phyloP scores from a whole-genome alignment of 2,329 filamentous ascomycete genomes.

The Zasmidium cellare region DNA sequence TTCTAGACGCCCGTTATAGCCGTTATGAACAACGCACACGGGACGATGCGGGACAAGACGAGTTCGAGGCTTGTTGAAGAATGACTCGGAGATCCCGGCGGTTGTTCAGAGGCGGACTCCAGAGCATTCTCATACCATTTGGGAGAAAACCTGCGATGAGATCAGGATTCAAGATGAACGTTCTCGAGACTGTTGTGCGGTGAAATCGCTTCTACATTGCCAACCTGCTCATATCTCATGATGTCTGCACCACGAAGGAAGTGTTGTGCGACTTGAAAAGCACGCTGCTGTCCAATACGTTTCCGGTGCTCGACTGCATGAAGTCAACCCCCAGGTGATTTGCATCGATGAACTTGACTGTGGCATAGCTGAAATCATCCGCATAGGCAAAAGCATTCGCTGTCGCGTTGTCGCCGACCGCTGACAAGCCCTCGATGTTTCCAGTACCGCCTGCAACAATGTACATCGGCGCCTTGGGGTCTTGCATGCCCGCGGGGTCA shows the following conservation, averaged over 20 bases:
- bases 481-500: slow-evolving; percentile 46
- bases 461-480: slow-evolving; percentile 59
- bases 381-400: slow-evolving; percentile 53
- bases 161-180: no score
- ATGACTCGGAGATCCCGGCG: no score
- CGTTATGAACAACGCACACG: no score
- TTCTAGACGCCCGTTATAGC: no score
- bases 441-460: slow-evolving; percentile 58
- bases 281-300: slow-evolving; percentile 22
- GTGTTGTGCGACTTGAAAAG: slow-evolving; percentile 24
- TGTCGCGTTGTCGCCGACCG: slow-evolving; percentile 43
- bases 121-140: no score
- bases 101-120: no score
- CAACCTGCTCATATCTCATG: no score
- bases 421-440: slow-evolving; percentile 55
- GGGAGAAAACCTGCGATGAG: no score
- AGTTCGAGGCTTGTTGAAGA: no score
- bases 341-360: slow-evolving; percentile 48
- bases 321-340: slow-evolving; percentile 54
- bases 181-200: no score
- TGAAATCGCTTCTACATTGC: no score
- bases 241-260: slow-evolving; percentile 19
- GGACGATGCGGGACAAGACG: no score
- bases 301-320: slow-evolving; percentile 47
- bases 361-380: slow-evolving; percentile 55